These are phyloP conservation scores for Forsythia viridissima DNA, from an alignment of 257 asterid species.

Conservation along the genomic window DNA sequence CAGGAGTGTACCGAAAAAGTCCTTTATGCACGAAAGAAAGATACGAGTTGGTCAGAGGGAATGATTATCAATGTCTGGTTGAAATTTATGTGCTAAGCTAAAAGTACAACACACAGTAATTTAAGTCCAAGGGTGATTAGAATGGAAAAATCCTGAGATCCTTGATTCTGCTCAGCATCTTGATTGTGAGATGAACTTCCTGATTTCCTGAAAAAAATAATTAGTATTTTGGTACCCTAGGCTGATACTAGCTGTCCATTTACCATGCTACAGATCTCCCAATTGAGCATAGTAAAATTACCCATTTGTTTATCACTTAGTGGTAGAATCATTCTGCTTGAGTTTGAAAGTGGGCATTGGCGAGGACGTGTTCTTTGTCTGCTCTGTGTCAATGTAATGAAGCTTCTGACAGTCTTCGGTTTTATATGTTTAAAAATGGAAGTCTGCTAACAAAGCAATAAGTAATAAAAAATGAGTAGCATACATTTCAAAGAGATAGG, in stretches of 20 bases:
- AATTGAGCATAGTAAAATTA: neutral
- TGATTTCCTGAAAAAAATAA: neutral
- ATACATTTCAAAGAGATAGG: neutral
- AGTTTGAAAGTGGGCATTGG: too few species aligned
- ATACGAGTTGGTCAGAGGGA: neutral
- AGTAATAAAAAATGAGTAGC: too few species aligned
- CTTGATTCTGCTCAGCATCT: constrained; percentile 3
- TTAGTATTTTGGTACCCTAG: neutral
- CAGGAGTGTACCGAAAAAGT: neutral
- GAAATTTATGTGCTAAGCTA: neutral
- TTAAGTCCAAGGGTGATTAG: neutral
- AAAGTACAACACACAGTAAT: neutral
- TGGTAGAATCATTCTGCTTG: too few species aligned
- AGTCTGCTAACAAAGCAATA: too few species aligned
- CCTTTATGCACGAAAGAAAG: neutral
- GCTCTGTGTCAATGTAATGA: too few species aligned
- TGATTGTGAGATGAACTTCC: constrained; percentile 4
- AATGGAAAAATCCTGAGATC: neutral
- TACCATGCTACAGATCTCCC: neutral
- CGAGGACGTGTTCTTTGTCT: too few species aligned
- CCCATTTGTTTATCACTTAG: neutral
- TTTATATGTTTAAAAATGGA: too few species aligned
- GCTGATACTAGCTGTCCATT: neutral
- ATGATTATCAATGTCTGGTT: neutral
- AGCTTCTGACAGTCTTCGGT: too few species aligned